Evolutionary conservation across 768 basidiomycete genomes (phyloP), one percentile per base, ranked within the genome.

Genomic region (Hirschioporus abietinus): DNA sequence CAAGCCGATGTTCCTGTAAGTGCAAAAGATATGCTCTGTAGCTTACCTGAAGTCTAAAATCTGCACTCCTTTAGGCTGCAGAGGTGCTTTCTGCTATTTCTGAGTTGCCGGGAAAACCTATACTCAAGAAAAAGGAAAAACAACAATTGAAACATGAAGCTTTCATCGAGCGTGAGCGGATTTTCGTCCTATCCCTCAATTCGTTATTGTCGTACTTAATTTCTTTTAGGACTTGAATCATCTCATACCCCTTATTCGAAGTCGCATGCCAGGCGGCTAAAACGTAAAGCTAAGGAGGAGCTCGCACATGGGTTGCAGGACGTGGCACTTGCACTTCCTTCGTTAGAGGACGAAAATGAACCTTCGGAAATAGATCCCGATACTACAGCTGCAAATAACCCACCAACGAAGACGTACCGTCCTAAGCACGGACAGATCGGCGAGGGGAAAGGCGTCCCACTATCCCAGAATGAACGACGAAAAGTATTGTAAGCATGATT

Each of bases 221-320:
- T 35, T 24, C 58, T 25, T 58, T 35, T 66, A 87, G 86, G 79
- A 7, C 75, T 92, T 60, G 84, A 82, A 66, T 75, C 79, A 3
- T 78, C 80, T 7, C 77, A 75, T 52, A 76, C 81, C 0, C 86
- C 86, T 23, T 87, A 89, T 72, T 92, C 91, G 0, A 92, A 88
- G 75, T 88, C 86, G 23, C 91, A 92, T 72, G 79, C 77, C 59
- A 84, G 90, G 25, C 86, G 91, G 34, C 71, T 88, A 72, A 92
- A 91, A 72, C 86, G 86, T 70, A 91, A 86, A 72, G 86, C 83
- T 63, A 87, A 82, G 59, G 65, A 70, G n/a, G 25, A 58, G 23
- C 64, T 72, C 10, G 34, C 71, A n/a, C 74, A 78, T 57, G 77
- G 74, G 25, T 67, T 81, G 66, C 66, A 66, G 23, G 73, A 75